Evolutionary conservation across 2,329 filamentous ascomycete genomes (phyloP).

Genomic region (Torrubiella hemipterigena): DNA sequence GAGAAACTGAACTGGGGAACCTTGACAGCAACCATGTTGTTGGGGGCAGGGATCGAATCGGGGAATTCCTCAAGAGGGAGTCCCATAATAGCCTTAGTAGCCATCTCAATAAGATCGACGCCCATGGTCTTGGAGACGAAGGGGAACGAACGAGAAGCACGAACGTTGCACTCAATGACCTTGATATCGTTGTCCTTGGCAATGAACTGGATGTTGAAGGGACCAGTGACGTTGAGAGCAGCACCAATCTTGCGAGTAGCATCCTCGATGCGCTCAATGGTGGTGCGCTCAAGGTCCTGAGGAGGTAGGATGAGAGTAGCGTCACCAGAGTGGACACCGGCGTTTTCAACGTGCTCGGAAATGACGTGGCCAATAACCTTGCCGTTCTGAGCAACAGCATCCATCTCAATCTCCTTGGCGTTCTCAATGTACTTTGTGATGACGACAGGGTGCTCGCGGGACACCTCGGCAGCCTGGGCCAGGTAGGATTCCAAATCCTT

Average conservation of each 20-base stretch:
- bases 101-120: constrained; percentile 95
- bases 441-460: constrained; percentile 88
- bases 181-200: constrained; percentile 99
- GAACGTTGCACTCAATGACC: constrained; percentile 98
- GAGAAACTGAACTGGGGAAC: constrained; percentile 99
- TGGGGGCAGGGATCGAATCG: constrained; percentile 57
- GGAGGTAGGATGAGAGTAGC: constrained; percentile 91
- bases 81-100: constrained; percentile 90
- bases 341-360: constrained; percentile 97
- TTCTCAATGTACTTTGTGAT: constrained; percentile 99
- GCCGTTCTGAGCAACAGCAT: constrained; percentile 85
- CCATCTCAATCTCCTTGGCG: constrained; percentile 99
- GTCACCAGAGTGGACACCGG: constrained; percentile 95
- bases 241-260: constrained; percentile 91
- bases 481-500: constrained; percentile 84
- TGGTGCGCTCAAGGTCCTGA: constrained; percentile 82
- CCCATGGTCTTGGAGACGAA: constrained; percentile 99
- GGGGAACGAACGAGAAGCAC: constrained; percentile 90
- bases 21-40: constrained; percentile 91
- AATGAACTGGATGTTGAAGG: constrained; percentile 99
- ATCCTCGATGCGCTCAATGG: constrained; percentile 82
- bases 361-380: constrained; percentile 91
- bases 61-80: constrained; percentile 77
- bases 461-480: constrained; percentile 84
- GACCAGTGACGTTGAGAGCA: constrained; percentile 89